Evolutionary conservation across 352 stramenopile genomes (phyloP).

Genomic region (Nothophytophthora sp.): DNA sequence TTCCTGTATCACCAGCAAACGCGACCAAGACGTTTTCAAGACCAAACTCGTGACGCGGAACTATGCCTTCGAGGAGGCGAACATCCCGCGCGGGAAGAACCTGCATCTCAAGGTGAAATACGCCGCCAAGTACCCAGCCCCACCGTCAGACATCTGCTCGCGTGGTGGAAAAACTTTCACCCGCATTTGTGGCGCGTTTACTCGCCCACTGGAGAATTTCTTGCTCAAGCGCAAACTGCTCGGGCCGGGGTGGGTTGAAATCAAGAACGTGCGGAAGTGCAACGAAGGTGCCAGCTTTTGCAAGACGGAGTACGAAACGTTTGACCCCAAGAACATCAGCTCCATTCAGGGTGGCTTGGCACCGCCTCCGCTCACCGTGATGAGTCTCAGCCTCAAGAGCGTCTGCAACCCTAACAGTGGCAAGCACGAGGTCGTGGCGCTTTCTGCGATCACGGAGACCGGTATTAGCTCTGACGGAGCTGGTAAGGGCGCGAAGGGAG

Average conservation of each 20-base stretch:
- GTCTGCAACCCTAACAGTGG: slow-evolving; percentile 96
- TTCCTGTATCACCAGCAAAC: slow-evolving; percentile 70
- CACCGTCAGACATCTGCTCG: slow-evolving; percentile 80
- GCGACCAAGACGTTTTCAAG: slow-evolving; percentile 87
- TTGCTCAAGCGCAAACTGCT: slow-evolving; percentile 97
- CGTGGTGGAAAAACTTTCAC: slow-evolving; percentile 92
- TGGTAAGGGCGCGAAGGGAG: slow-evolving; percentile 35
- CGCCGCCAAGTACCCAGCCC: slow-evolving; percentile 90
- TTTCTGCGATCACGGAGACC: slow-evolving; percentile 79
- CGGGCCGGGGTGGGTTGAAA: slow-evolving; percentile 97
- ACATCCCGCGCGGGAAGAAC: slow-evolving; percentile 95
- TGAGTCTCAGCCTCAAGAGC: slow-evolving; percentile 98
- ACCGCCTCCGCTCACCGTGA: slow-evolving; percentile 93
- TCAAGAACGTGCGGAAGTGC: slow-evolving; percentile 86
- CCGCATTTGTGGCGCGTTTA: slow-evolving; percentile 95
- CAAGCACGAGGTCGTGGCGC: slow-evolving; percentile 95
- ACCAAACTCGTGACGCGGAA: slow-evolving; percentile 96
- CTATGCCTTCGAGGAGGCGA: slow-evolving; percentile 97
- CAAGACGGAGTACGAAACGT: slow-evolving; percentile 93
- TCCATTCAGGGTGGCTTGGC: slow-evolving; percentile 71
- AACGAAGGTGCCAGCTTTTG: slow-evolving; percentile 90
- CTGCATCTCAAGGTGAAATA: slow-evolving; percentile 99
- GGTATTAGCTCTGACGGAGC: slow-evolving; percentile 70
- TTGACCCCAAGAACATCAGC: slow-evolving; percentile 91
- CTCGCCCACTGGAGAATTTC: slow-evolving; percentile 96